phyloP scores from a whole-genome alignment of 2,329 filamentous ascomycete genomes.

The Hypoxylon sp. region DNA sequence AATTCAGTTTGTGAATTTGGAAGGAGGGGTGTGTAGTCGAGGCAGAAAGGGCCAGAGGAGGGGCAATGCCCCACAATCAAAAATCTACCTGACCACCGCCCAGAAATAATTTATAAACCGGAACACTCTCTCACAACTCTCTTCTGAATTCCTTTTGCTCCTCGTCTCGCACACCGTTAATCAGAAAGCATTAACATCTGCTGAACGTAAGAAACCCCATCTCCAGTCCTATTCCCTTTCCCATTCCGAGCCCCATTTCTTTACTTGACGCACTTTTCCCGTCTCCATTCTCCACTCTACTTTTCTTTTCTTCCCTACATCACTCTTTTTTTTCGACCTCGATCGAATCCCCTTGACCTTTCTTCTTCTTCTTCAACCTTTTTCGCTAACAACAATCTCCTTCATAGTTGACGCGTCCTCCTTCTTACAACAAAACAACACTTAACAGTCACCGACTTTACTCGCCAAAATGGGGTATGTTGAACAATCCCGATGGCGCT shows the following conservation, averaged over 20 bases:
- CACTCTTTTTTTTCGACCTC: no score
- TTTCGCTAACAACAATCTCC: slow-evolving; percentile 15
- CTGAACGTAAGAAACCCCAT: slow-evolving; percentile 29
- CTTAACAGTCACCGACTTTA: slow-evolving; percentile 27
- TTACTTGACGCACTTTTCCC: no score
- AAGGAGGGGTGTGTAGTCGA: slow-evolving; percentile 30
- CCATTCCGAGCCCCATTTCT: no score
- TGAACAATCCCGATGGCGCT: slow-evolving; percentile 10
- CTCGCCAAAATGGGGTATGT: slow-evolving; percentile 52
- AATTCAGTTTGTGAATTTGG: slow-evolving; percentile 34
- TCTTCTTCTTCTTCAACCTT: background rate
- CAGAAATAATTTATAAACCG: slow-evolving; percentile 38
- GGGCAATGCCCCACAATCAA: slow-evolving; percentile 34
- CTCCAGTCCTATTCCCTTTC: slow-evolving; percentile 2
- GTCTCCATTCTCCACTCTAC: slow-evolving; percentile 1
- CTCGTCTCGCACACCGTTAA: slow-evolving; percentile 52
- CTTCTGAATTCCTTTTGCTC: slow-evolving; percentile 45
- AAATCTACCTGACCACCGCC: slow-evolving; percentile 28
- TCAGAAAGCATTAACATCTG: slow-evolving; percentile 50
- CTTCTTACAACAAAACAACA: slow-evolving; percentile 23
- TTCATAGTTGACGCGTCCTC: slow-evolving; percentile 25
- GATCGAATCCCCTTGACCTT: background rate
- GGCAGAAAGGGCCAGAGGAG: slow-evolving; percentile 34
- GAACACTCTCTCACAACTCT: slow-evolving; percentile 33
- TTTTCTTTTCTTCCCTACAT: no score